These are phyloP conservation scores for Berberis thunbergii DNA, from an alignment of 164 flowering plant genomes.

Conservation along the genomic window DNA sequence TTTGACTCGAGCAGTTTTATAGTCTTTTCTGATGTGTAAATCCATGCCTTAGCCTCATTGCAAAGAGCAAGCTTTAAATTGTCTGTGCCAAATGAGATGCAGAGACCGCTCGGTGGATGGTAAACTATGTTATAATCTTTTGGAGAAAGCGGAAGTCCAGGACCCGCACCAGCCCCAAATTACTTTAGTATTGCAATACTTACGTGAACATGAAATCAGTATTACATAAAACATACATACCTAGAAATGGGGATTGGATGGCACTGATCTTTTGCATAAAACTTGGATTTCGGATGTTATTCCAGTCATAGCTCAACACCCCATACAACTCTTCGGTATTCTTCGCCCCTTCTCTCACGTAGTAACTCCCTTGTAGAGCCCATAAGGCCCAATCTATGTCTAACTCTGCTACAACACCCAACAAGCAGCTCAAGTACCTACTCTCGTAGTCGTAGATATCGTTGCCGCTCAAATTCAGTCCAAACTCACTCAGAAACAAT, in stretches of 20 bases:
- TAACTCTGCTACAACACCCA: slow-evolving; percentile 52
- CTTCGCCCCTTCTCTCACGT: slow-evolving; percentile 47
- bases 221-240: slow-evolving; percentile 13
- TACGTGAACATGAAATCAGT: neutral
- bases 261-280: slow-evolving; percentile 33
- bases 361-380: slow-evolving; percentile 67
- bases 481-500: slow-evolving; percentile 72
- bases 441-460: slow-evolving; percentile 74
- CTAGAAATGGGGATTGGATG: slow-evolving; percentile 35
- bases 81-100: slow-evolving; percentile 25
- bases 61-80: slow-evolving; percentile 50
- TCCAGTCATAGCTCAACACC: slow-evolving; percentile 46
- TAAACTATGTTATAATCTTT: slow-evolving; percentile 35
- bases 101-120: slow-evolving; percentile 64
- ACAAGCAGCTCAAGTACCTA: slow-evolving; percentile 60
- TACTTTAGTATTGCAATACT: too few species aligned
- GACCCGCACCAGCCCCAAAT: slow-evolving; percentile 40
- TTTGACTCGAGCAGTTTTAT: slow-evolving; percentile 32
- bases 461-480: slow-evolving; percentile 53
- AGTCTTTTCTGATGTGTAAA: slow-evolving; percentile 28
- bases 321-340: slow-evolving; percentile 59
- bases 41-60: slow-evolving; percentile 43
- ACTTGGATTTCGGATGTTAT: slow-evolving; percentile 35
- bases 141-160: slow-evolving; percentile 28
- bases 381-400: slow-evolving; percentile 81